Conservation (phyloP, 805 yeast genomes). For the Saturnispora quitensis region DNA sequence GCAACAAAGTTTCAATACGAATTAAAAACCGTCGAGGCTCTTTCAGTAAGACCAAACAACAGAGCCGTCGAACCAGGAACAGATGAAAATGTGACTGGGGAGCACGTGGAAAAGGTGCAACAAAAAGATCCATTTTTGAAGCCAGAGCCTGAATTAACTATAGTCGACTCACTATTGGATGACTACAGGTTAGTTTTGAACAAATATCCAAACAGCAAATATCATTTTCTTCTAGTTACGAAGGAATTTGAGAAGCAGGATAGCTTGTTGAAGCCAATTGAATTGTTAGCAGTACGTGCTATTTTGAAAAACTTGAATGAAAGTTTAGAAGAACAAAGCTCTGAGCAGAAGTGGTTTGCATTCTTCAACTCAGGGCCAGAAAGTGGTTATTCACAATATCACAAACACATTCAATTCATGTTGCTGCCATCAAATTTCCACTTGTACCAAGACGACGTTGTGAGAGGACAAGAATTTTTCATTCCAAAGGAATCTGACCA, state of each 20-base stretch:
- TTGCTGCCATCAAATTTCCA: conserved; percentile 51
- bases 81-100: conserved; percentile 29
- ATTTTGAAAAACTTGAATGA: conserved; percentile 44
- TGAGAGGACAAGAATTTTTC: conserved; percentile 37
- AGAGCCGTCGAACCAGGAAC: conserved; percentile 28
- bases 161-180: conserved; percentile 43
- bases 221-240: conserved; percentile 75
- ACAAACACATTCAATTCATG: conserved; percentile 85
- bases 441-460: conserved; percentile 48
- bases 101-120: conserved; percentile 25
- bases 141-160: conserved; percentile 69
- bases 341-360: conserved; percentile 50
- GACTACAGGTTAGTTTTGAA: conserved; percentile 63
- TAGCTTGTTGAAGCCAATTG: conserved; percentile 62
- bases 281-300: conserved; percentile 49
- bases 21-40: conserved; percentile 26
- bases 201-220: conserved; percentile 76
- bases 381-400: conserved; percentile 93
- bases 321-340: conserved; percentile 23
- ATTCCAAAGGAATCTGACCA: conserved; percentile 38
- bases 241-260: conserved; percentile 64
- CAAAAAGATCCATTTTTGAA: conserved; percentile 63
- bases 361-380: conserved; percentile 84
- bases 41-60: conserved; percentile 28
- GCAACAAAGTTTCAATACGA: conserved; percentile 22